phyloP scores from a whole-genome alignment of 495 filamentous ascomycete genomes.

The Choiromyces venosus region DNA sequence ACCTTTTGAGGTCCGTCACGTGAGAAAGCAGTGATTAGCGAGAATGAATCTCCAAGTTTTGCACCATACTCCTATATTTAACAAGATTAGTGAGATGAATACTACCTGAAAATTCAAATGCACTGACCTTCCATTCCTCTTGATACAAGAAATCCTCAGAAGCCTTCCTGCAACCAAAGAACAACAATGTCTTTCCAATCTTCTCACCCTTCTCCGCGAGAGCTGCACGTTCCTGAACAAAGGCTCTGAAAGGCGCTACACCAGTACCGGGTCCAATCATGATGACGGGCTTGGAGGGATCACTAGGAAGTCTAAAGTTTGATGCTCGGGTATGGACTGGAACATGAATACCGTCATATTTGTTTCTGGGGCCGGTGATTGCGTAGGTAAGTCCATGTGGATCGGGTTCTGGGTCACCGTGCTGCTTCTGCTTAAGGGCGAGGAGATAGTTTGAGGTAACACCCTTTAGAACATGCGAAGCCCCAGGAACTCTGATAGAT shows the following conservation, averaged over 20 bases:
- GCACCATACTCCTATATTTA: slow-evolving; percentile 64
- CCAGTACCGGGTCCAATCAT: slow-evolving; percentile 95
- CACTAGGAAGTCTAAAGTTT: slow-evolving; percentile 97
- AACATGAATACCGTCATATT: slow-evolving; percentile 92
- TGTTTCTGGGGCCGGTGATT: slow-evolving; percentile 86
- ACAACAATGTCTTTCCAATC: slow-evolving; percentile 84
- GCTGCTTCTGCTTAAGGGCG: slow-evolving; percentile 94
- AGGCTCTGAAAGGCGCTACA: slow-evolving; percentile 92
- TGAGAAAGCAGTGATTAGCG: slow-evolving; percentile 88
- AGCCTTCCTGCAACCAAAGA: slow-evolving; percentile 85
- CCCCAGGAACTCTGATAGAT: slow-evolving; percentile 67
- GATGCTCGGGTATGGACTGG: slow-evolving; percentile 96
- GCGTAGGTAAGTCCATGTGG: slow-evolving; percentile 84
- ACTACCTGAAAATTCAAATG: slow-evolving; percentile 6
- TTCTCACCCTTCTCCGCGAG: slow-evolving; percentile 71
- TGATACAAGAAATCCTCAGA: slow-evolving; percentile 88
- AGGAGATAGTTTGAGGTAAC: slow-evolving; percentile 97
- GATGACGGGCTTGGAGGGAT: slow-evolving; percentile 88
- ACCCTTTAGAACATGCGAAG: slow-evolving; percentile 77
- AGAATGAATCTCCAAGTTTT: slow-evolving; percentile 77
- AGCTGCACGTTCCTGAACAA: slow-evolving; percentile 86
- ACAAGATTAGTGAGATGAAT: slow-evolving; percentile 17
- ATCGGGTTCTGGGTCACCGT: slow-evolving; percentile 78
- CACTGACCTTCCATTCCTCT: slow-evolving; percentile 85
- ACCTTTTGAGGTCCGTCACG: slow-evolving; percentile 79